Conservation (phyloP, 768 basidiomycete species). For the Lactifluus echinatus region DNA sequence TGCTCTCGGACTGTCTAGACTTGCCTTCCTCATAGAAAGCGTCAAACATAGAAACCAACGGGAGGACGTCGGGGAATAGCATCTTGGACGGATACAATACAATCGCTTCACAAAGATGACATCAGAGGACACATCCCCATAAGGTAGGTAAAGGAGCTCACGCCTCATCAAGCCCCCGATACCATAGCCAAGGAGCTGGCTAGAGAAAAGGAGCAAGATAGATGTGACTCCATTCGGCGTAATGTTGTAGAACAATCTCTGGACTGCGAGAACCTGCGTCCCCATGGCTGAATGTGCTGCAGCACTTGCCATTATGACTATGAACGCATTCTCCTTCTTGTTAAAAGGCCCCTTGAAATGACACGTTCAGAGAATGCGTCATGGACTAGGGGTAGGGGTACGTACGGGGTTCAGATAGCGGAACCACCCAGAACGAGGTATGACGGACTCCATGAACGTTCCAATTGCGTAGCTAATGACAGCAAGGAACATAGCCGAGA, state of each 20-base stretch:
- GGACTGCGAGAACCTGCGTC: conserved; percentile 47
- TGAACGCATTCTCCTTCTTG: conserved; percentile 51
- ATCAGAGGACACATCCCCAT: background rate
- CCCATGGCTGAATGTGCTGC: conserved; percentile 46
- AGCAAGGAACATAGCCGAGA: conserved; percentile 47
- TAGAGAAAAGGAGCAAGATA: conserved; percentile 35
- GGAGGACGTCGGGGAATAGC: conserved; percentile 40
- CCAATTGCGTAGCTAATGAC: conserved; percentile 45
- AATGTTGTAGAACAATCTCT: conserved; percentile 37
- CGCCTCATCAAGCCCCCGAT: conserved; percentile 46
- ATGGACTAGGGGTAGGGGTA: background rate
- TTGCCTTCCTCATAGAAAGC: conserved; percentile 38
- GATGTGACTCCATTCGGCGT: conserved; percentile 38
- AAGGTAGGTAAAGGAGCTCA: conserved; percentile 22
- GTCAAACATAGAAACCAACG: conserved; percentile 42
- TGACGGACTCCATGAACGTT: conserved; percentile 34
- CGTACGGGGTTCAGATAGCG: conserved; percentile 45
- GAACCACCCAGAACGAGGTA: conserved; percentile 38
- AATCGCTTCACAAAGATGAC: conserved; percentile 27
- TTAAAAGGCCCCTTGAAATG: conserved; percentile 42
- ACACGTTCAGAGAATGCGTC: background rate
- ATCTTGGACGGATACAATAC: conserved; percentile 47
- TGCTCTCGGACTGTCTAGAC: conserved; percentile 12
- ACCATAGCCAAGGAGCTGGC: conserved; percentile 39
- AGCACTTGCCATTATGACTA: conserved; percentile 49